phyloP scores from a whole-genome alignment of 2,329 filamentous ascomycete genomes.

The Xylariaceae sp. region DNA sequence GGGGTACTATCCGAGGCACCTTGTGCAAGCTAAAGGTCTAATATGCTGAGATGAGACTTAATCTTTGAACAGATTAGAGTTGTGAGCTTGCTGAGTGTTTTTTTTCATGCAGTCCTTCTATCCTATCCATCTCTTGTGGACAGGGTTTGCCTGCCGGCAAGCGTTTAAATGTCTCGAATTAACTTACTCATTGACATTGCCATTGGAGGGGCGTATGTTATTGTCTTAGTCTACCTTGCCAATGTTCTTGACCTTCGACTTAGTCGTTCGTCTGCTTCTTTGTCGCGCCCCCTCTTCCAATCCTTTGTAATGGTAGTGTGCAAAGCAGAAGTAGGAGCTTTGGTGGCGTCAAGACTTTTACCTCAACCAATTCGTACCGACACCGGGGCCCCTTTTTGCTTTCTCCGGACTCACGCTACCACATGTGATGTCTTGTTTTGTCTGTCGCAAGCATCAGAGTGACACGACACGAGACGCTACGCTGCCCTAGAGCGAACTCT shows the following conservation, averaged over 20 bases:
- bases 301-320: too few relatives aligned
- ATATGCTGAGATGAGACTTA: not conserved
- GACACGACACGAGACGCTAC: not conserved
- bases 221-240: too few relatives aligned
- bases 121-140: not conserved
- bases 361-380: too few relatives aligned
- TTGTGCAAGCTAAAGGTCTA: not conserved
- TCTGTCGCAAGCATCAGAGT: not conserved
- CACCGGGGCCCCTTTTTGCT: too few relatives aligned
- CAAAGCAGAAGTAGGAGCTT: too few relatives aligned
- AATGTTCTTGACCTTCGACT: not conserved
- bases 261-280: not conserved
- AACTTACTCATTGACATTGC: constrained; percentile 1
- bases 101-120: too few relatives aligned
- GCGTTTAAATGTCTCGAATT: constrained; percentile 2
- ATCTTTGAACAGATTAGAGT: not conserved
- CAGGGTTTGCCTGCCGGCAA: constrained; percentile 5
- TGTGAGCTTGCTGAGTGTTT: too few relatives aligned
- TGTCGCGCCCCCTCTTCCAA: too few relatives aligned
- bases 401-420: not conserved
- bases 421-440: not conserved
- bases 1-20: not conserved
- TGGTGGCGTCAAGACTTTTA: too few relatives aligned
- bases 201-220: not conserved
- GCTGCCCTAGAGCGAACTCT: too few relatives aligned